phyloP scores from a whole-genome alignment of 2,329 filamentous ascomycete species.

The Microcyclosporella mali region DNA sequence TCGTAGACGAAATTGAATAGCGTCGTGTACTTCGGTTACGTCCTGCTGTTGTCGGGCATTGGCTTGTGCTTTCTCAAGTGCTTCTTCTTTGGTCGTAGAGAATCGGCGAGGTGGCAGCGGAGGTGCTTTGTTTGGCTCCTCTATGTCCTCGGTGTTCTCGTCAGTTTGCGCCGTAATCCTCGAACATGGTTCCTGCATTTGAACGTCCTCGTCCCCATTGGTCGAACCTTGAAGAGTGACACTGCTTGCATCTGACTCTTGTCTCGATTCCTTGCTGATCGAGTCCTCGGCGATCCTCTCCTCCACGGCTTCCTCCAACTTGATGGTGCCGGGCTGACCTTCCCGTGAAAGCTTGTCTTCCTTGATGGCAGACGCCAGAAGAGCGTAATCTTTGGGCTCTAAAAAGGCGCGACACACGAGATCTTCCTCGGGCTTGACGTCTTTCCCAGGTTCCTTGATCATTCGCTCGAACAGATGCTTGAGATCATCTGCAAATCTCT shows the following conservation, averaged over 20 bases:
- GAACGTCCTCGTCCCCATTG: slow-evolving; percentile 15
- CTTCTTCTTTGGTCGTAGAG: slow-evolving; percentile 23
- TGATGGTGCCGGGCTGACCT: slow-evolving; percentile 4
- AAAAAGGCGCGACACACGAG: slow-evolving; percentile 33
- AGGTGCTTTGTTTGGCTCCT: slow-evolving; percentile 35
- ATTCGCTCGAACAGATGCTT: slow-evolving; percentile 32
- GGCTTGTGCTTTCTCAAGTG: slow-evolving; percentile 48
- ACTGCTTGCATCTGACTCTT: slow-evolving; percentile 23
- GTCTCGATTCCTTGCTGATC: slow-evolving; percentile 1
- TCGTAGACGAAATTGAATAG: slow-evolving; percentile 83
- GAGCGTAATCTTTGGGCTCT: slow-evolving; percentile 22
- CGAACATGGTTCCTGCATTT: slow-evolving; percentile 19
- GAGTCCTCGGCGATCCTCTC: slow-evolving; percentile 7
- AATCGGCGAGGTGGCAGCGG: slow-evolving; percentile 45
- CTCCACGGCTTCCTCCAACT: slow-evolving; percentile 12
- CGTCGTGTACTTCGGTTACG: slow-evolving; percentile 91
- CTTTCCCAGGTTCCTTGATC: slow-evolving; percentile 27
- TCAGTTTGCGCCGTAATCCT: slow-evolving; percentile 30
- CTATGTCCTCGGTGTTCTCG: slow-evolving; percentile 34
- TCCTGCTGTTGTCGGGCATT: slow-evolving; percentile 70
- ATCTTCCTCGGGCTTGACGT: slow-evolving; percentile 31
- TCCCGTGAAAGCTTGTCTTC: slow-evolving; percentile 8
- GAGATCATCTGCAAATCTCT: slow-evolving; percentile 31
- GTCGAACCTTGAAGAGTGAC: slow-evolving; percentile 21
- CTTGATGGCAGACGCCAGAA: slow-evolving; percentile 15